Percentiles rank a stretch among this genome's conserved stretches.
Conservation (phyloP, 805 yeast genomes). For the Ogataea paraovalis region DNA sequence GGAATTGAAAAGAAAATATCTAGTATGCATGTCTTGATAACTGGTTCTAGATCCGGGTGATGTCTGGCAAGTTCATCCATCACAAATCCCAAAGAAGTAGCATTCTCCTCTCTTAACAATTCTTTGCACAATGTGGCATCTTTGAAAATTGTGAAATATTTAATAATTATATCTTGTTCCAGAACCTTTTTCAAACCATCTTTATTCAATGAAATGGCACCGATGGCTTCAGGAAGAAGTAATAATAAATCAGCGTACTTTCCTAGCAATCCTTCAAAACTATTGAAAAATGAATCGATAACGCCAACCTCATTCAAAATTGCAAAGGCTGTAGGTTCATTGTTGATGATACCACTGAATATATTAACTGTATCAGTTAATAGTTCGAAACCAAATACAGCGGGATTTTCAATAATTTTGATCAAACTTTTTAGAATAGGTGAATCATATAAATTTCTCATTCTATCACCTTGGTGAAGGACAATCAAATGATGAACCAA, state of each 20-base stretch:
- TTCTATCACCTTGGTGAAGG: conserved; percentile 77
- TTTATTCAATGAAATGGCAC: conserved; percentile 75
- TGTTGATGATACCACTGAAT: conserved; percentile 69
- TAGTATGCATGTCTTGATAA: conserved; percentile 47
- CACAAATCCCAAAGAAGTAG: conserved; percentile 56
- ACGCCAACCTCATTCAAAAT: conserved; percentile 76
- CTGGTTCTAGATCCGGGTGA: conserved; percentile 66
- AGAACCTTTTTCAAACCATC: conserved; percentile 64
- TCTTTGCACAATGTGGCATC: conserved; percentile 48
- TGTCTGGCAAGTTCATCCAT: conserved; percentile 83
- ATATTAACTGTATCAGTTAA: conserved; percentile 59
- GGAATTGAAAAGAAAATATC: conserved; percentile 45
- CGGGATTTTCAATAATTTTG: conserved; percentile 51
- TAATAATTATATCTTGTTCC: conserved; percentile 33
- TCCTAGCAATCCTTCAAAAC: conserved; percentile 52
- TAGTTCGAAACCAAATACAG: conserved; percentile 63
- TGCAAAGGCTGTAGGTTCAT: conserved; percentile 85
- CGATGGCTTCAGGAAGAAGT: conserved; percentile 69
- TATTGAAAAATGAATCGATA: conserved; percentile 57
- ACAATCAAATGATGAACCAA: conserved; percentile 60
- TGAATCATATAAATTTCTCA: conserved; percentile 83
- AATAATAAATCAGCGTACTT: conserved; percentile 55
- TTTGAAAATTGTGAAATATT: conserved; percentile 48
- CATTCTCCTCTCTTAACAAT: conserved; percentile 48
- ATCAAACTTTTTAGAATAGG: conserved; percentile 63